Evolutionary conservation across 768 basidiomycete species (phyloP).

Genomic region (Cubamyces sp.): DNA sequence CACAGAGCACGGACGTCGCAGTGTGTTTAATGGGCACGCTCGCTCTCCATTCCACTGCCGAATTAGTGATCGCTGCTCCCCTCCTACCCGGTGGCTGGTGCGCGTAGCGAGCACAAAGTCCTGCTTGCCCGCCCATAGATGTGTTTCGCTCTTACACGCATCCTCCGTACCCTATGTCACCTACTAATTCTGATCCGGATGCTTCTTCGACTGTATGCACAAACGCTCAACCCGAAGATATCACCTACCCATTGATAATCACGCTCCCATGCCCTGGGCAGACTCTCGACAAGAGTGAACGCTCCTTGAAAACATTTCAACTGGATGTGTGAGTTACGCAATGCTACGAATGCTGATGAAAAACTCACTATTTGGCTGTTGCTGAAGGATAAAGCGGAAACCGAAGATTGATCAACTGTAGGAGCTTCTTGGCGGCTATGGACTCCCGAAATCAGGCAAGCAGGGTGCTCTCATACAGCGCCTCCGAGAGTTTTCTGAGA

Average conservation of each 20-base stretch:
- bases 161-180: neutral
- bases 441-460: neutral
- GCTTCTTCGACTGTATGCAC: too few relatives aligned
- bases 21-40: too few relatives aligned
- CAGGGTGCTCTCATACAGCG: neutral
- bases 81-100: neutral
- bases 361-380: too few relatives aligned
- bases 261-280: neutral
- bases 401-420: neutral
- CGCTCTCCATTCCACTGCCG: neutral
- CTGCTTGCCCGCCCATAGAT: too few relatives aligned
- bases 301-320: too few relatives aligned
- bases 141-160: too few relatives aligned
- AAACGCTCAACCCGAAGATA: too few relatives aligned
- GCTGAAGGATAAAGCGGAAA: too few relatives aligned
- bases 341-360: too few relatives aligned
- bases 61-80: neutral
- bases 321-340: too few relatives aligned
- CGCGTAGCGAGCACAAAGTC: too few relatives aligned
- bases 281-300: neutral
- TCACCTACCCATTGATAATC: too few relatives aligned
- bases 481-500: neutral
- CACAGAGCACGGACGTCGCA: neutral
- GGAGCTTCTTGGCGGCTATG: neutral
- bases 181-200: neutral